Evolutionary conservation across 202 grass and related monocot genomes (phyloP).

Genomic region (Dendrocalamus latiflorus): DNA sequence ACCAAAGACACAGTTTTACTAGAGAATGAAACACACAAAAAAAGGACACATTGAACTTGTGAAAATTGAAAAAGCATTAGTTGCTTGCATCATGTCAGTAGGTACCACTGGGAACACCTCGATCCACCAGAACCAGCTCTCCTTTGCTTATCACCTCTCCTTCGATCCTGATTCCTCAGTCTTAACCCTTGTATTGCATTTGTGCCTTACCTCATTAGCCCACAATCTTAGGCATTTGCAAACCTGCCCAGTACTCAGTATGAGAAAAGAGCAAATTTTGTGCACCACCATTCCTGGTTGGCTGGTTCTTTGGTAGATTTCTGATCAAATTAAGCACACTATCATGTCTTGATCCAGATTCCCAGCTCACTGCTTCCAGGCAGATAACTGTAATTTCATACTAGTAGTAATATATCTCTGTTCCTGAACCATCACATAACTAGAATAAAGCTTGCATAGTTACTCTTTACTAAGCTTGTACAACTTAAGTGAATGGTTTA

Average conservation of each 20-base stretch:
- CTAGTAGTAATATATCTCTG: neutral
- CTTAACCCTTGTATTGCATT: neutral
- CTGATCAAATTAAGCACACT: neutral
- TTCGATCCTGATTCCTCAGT: neutral
- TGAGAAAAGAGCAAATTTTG: neutral
- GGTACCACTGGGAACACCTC: neutral
- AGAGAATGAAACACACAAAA: no score
- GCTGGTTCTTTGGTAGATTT: neutral
- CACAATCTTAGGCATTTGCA: neutral
- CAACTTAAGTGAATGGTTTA: neutral
- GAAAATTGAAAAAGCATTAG: no score
- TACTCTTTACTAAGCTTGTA: neutral
- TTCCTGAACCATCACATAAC: neutral
- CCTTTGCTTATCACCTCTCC: neutral
- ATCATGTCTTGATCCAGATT: neutral
- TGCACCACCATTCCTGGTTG: no score
- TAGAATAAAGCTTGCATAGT: neutral
- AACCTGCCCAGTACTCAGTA: neutral
- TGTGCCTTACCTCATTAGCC: neutral
- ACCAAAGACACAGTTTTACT: no score
- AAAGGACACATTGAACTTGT: no score
- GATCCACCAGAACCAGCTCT: neutral
- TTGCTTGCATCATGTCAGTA: neutral
- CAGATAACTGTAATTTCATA: neutral
- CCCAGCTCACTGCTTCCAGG: neutral